Evolutionary conservation across 805 yeast genomes (phyloP).

Genomic region (Ogataea henricii): DNA sequence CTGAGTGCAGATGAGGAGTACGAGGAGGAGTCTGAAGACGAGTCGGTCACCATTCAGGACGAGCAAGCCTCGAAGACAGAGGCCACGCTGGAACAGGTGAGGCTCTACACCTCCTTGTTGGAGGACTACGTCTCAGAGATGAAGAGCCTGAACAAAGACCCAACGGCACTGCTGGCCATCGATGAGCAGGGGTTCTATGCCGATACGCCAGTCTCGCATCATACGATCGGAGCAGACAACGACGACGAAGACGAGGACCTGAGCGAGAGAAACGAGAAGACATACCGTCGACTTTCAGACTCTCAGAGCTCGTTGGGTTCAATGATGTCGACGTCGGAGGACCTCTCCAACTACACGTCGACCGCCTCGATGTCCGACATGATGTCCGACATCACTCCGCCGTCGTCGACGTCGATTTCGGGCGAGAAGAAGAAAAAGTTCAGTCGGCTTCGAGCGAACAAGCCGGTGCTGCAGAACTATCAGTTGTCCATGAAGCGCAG

Average conservation of each 20-base stretch:
- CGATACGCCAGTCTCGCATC: conserved; percentile 6
- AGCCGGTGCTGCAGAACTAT: conserved; percentile 27
- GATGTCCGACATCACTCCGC: conserved; percentile 22
- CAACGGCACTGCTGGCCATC: conserved; percentile 15
- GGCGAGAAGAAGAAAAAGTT: conserved; percentile 14
- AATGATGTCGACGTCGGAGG: conserved; percentile 23
- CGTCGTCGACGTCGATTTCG: conserved; percentile 13
- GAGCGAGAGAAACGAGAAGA: conserved; percentile 7
- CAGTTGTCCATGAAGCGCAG: conserved; percentile 39
- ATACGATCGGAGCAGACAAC: not conserved
- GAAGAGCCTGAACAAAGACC: conserved; percentile 18
- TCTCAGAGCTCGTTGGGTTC: conserved; percentile 12
- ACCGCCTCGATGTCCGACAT: conserved; percentile 22
- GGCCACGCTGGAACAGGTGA: conserved; percentile 11
- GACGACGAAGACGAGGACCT: conserved; percentile 12
- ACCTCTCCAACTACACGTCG: conserved; percentile 19
- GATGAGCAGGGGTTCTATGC: conserved; percentile 28
- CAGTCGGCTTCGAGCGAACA: conserved; percentile 13
- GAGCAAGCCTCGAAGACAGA: not conserved
- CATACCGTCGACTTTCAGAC: not conserved
- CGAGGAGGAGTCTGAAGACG: conserved; percentile 22
- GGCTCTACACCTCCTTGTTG: conserved; percentile 16
- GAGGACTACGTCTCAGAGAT: conserved; percentile 8
- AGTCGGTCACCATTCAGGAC: not conserved
- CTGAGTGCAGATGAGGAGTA: conserved; percentile 22